These are phyloP conservation scores for Avena sativa DNA, from an alignment of 176 grass and related monocot species.

Conservation along the genomic window DNA sequence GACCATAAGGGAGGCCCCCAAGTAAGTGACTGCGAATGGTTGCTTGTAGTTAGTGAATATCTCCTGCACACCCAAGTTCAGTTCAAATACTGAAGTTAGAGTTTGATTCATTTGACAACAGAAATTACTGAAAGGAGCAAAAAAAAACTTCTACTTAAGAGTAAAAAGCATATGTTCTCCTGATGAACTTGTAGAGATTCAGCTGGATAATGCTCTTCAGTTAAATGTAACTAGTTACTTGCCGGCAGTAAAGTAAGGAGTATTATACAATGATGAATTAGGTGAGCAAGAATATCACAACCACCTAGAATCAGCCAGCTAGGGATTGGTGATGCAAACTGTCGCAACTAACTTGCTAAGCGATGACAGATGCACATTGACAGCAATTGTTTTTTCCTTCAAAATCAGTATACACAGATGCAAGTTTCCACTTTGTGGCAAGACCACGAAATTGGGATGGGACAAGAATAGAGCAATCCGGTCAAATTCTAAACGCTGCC, in stretches of 20 bases:
- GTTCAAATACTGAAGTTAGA: slow-evolving; percentile 24
- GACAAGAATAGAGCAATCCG: background rate
- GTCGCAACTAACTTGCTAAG: slow-evolving; percentile 19
- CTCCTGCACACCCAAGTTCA: slow-evolving; percentile 57
- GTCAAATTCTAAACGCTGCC: background rate
- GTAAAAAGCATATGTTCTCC: background rate
- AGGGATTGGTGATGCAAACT: background rate
- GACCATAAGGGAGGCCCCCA: slow-evolving; percentile 92
- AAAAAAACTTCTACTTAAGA: background rate
- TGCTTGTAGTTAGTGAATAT: slow-evolving; percentile 97
- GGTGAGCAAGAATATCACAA: slow-evolving; percentile 41
- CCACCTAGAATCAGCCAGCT: background rate
- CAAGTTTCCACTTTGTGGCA: background rate
- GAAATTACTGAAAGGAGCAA: background rate
- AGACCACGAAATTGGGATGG: background rate
- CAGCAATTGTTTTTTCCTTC: background rate
- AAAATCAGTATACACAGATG: background rate
- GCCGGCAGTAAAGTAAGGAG: background rate
- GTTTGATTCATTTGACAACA: background rate
- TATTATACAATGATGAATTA: slow-evolving; percentile 41
- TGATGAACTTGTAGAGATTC: too few species aligned
- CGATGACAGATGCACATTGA: slow-evolving; percentile 3
- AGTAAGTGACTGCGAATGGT: slow-evolving; percentile 90
- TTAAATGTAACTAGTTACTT: background rate
- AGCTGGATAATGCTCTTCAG: background rate